Evolutionary conservation across 106 monocot species (phyloP).

Genomic region (Dendrobium officinale): DNA sequence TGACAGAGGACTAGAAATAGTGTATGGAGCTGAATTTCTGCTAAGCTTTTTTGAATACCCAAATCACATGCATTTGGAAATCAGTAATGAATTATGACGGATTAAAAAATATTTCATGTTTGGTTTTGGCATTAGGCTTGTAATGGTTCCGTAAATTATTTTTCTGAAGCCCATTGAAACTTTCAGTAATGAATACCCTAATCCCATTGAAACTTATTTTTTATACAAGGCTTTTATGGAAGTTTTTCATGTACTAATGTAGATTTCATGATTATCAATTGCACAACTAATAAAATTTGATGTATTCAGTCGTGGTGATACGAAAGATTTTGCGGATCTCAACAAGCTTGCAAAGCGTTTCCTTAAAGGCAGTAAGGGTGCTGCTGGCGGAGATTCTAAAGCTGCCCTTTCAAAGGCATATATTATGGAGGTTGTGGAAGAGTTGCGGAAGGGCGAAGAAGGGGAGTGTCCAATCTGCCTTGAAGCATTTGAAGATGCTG

Average conservation of each 20-base stretch:
- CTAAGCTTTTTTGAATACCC: background rate
- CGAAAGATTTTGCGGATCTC: slow-evolving; percentile 77
- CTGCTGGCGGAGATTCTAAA: slow-evolving; percentile 23
- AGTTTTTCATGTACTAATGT: background rate
- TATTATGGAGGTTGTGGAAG: slow-evolving; percentile 74
- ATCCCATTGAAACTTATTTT: background rate
- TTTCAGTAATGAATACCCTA: background rate
- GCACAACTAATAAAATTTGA: slow-evolving; percentile 4
- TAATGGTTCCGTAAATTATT: background rate
- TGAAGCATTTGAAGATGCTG: slow-evolving; percentile 96
- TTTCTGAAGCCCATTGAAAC: background rate
- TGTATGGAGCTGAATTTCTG: background rate
- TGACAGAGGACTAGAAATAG: no score
- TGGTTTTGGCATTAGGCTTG: background rate
- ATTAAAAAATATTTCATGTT: background rate
- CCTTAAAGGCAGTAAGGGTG: slow-evolving; percentile 40
- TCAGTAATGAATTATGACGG: background rate
- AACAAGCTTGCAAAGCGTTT: slow-evolving; percentile 85
- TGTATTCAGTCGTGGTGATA: slow-evolving; percentile 75
- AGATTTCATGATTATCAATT: background rate
- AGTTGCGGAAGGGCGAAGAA: slow-evolving; percentile 64
- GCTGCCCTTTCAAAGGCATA: slow-evolving; percentile 63
- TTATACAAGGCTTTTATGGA: background rate
- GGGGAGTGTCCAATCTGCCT: slow-evolving; percentile 94
- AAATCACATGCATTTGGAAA: background rate